phyloP scores from a whole-genome alignment of 164 flowering plant genomes.

The Tetracentron sinense region DNA sequence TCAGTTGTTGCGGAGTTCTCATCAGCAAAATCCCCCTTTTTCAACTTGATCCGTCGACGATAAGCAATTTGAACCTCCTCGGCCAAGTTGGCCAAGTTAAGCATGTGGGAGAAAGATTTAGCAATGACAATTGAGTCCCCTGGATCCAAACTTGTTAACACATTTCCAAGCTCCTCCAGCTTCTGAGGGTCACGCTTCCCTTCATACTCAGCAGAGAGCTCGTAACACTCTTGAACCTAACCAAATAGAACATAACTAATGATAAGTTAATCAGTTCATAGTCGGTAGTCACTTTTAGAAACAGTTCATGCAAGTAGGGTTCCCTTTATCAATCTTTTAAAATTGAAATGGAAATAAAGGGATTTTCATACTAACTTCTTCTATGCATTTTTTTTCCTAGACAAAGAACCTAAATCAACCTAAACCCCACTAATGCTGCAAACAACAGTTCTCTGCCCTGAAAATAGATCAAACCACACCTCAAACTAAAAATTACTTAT shows the following conservation, averaged over 20 bases:
- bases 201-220: slow-evolving; percentile 96
- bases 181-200: slow-evolving; percentile 75
- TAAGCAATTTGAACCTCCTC: slow-evolving; percentile 98
- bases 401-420: not conserved
- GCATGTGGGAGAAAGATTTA: slow-evolving; percentile 94
- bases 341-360: not conserved
- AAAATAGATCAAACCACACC: not conserved
- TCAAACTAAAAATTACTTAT: not conserved
- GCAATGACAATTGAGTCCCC: slow-evolving; percentile 99
- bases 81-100: slow-evolving; percentile 97
- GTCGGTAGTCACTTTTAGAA: not conserved
- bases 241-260: not conserved
- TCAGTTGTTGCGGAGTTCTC: slow-evolving; percentile 93
- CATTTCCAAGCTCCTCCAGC: slow-evolving; percentile 85
- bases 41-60: slow-evolving; percentile 69
- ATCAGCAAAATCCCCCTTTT: slow-evolving; percentile 89
- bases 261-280: not conserved
- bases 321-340: not conserved
- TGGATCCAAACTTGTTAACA: slow-evolving; percentile 88
- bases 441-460: not conserved
- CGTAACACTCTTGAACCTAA: slow-evolving; percentile 98
- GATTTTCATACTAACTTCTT: not conserved
- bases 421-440: not conserved
- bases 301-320: not conserved
- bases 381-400: no score